A percentile compares a stretch with the other conserved stretches of the same genome.
These are phyloP conservation scores for Penicillium thymicola DNA, from an alignment of 2,329 filamentous ascomycete genomes.

Conservation along the genomic window DNA sequence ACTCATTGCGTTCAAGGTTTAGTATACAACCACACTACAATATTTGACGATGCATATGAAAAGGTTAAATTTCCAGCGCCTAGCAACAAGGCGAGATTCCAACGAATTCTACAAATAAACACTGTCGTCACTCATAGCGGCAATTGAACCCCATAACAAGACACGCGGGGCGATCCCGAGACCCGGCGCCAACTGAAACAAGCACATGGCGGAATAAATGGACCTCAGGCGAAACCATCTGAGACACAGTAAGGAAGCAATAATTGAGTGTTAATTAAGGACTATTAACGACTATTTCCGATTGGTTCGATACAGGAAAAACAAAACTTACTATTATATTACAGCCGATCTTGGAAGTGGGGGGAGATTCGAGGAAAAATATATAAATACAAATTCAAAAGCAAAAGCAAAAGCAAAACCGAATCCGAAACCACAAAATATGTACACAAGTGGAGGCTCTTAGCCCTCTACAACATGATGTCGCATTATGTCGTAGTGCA, in stretches of 20 bases:
- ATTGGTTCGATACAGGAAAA: neutral
- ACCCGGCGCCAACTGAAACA: neutral
- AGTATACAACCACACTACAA: neutral
- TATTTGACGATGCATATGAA: neutral
- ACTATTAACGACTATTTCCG: neutral
- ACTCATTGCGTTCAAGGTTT: neutral
- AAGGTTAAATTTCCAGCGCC: neutral
- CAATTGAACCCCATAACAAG: neutral
- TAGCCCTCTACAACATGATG: neutral
- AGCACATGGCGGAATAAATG: neutral
- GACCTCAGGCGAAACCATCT: neutral
- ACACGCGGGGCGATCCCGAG: neutral
- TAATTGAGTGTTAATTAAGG: neutral
- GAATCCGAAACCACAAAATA: neutral
- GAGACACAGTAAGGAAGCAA: slow-evolving; percentile 1
- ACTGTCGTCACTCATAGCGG: neutral
- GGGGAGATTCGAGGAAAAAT: neutral
- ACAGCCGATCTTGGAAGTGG: neutral
- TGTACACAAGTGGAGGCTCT: neutral
- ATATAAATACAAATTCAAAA: neutral
- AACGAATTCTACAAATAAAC: neutral
- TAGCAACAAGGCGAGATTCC: neutral
- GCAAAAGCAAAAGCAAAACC: neutral
- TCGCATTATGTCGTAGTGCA: neutral
- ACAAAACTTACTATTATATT: neutral